Evolutionary conservation across 148 eudicot species (phyloP), one percentile per base, ranked within the genome.

Genomic region (Linanthus parryae): DNA sequence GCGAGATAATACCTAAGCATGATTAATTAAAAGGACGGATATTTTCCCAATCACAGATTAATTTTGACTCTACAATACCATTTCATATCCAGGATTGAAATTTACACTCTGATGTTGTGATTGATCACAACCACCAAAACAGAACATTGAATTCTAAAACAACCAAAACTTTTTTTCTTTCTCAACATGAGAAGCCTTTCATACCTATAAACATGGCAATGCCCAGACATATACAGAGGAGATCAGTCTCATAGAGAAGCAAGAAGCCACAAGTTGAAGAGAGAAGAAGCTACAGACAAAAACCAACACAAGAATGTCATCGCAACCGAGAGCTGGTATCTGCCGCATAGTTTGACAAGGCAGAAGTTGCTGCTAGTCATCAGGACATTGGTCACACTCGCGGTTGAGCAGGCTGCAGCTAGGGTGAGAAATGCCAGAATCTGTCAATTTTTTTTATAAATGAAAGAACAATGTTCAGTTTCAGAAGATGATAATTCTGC

Each of bases 221-320:
- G 16, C 15, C 59, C 37, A 36, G 40, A 39, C 8, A 21, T 63
- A 20, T 45, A 43, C 42, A 51, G 10, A 13, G 16, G 33, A 14
- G 21, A 38, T 64, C n/a, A n/a, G n/a, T n/a, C n/a, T n/a, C n/a
- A 70, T 36, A 62, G 24, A 25, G 72, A 62, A 13, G 81, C 83
- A 39, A 92, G 96, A 52, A 84, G 69, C 96, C 96, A 92, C 16
- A 87, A 60, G 56, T 92, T 92, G 58, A 84, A 79, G 63, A 92
- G 90, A 34, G 87, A 81, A 3, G 96, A 84, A 2, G 90, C 78
- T 20, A 84, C 44, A 1, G 84, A 84, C 22, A 92, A 53, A 41
- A 70, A 79, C 85, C 98, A 92, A 40, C 89, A 77, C 73, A 85
- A 64, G 75, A 85, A 85, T 20, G 95, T 85, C 91, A 89, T 82